Evolutionary conservation across 139 green algal genomes (phyloP).

Genomic region (Marvania coccoides): DNA sequence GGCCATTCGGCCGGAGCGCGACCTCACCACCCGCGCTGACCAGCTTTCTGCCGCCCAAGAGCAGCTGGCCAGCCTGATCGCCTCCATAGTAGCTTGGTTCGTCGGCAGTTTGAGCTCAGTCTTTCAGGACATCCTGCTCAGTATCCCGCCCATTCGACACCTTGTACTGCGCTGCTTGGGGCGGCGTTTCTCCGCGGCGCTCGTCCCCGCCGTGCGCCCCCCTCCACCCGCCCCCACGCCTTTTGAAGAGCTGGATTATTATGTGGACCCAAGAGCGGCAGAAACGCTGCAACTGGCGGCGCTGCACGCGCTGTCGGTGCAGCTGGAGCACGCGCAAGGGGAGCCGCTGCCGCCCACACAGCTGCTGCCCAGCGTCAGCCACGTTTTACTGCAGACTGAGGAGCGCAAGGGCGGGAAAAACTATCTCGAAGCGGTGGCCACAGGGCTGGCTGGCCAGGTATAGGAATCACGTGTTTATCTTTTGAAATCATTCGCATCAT

Average conservation of each 20-base stretch:
- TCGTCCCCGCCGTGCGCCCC: not conserved
- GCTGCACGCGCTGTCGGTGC: conserved; percentile 13
- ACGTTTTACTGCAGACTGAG: conserved; percentile 30
- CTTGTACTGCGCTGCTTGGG: not conserved
- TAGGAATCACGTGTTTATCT: too few relatives aligned
- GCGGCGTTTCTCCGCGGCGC: not conserved
- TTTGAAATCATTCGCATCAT: too few relatives aligned
- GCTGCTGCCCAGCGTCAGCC: conserved; percentile 26
- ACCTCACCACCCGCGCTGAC: too few relatives aligned
- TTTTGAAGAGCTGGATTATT: not conserved
- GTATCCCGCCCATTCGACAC: not conserved
- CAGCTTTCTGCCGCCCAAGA: too few relatives aligned
- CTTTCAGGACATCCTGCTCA: conserved; percentile 12
- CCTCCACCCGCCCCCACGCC: not conserved
- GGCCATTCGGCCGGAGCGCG: too few relatives aligned
- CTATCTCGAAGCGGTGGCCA: conserved; percentile 27
- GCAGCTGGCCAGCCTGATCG: too few relatives aligned
- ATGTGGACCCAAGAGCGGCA: not conserved
- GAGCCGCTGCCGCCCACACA: conserved; percentile 12
- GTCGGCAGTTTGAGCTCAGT: not conserved
- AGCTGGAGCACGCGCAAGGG: conserved; percentile 20
- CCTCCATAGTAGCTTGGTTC: not conserved
- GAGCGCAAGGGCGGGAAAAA: not conserved
- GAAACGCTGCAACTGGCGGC: conserved; percentile 16
- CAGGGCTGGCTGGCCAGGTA: conserved; percentile 22